A percentile compares a stretch with the other conserved stretches of the same genome.
phyloP scores from a whole-genome alignment of 306 rosid species.

The Luffa acutangula region DNA sequence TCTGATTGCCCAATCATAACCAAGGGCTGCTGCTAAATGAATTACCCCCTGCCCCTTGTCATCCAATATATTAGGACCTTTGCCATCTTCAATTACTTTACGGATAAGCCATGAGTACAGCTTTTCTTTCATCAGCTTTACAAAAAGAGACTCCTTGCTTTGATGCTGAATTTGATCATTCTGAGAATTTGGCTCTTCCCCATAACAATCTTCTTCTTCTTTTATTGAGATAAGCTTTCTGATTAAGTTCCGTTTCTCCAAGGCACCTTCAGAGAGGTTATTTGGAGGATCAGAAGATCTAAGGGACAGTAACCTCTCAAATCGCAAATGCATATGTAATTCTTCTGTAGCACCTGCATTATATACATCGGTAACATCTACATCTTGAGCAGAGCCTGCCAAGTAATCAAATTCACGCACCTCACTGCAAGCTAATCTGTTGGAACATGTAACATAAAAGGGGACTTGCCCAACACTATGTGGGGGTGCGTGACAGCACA shows the following conservation, averaged over 20 bases:
- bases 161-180: conserved; percentile 27
- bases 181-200: conserved; percentile 25
- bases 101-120: conserved; percentile 75
- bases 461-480: conserved; percentile 61
- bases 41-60: conserved; percentile 61
- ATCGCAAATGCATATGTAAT: conserved; percentile 31
- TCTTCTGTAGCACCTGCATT: conserved; percentile 23
- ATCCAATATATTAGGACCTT: conserved; percentile 73
- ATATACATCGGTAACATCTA: conserved; percentile 28
- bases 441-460: conserved; percentile 79
- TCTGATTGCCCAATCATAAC: conserved; percentile 71
- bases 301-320: conserved; percentile 45
- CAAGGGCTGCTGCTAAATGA: conserved; percentile 74
- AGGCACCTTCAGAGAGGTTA: conserved; percentile 22
- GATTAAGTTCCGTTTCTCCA: conserved; percentile 37
- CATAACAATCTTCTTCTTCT: conserved; percentile 53
- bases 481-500: conserved; percentile 70
- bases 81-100: conserved; percentile 57
- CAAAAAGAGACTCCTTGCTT: conserved; percentile 34
- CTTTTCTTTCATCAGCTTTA: conserved; percentile 51
- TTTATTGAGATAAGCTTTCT: conserved; percentile 48
- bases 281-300: conserved; percentile 31
- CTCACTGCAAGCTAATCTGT: conserved; percentile 88
- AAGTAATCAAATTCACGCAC: conserved; percentile 72
- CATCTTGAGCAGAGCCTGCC: conserved; percentile 35